Conservation (phyloP, 371 early-diverging fungal species). For the Mortierella sp. region DNA sequence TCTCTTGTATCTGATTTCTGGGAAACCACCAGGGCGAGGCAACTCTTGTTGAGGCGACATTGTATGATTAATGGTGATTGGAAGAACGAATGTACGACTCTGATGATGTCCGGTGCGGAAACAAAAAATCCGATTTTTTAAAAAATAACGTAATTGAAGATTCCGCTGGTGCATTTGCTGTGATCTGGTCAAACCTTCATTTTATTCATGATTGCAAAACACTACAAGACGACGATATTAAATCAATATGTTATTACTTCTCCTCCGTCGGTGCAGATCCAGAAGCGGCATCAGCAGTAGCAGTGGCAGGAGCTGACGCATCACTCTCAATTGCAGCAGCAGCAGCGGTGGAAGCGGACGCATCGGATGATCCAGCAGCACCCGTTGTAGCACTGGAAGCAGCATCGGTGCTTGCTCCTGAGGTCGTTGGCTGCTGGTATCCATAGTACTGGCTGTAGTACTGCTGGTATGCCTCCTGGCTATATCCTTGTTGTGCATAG, state of each 20-base stretch:
- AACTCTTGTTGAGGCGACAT: constrained; percentile 72
- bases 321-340: not conserved
- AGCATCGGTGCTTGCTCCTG: not conserved
- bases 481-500: constrained; percentile 53
- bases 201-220: no score
- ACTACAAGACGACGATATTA: no score
- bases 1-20: constrained; percentile 85
- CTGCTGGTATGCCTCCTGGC: constrained; percentile 41
- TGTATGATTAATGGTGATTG: no score
- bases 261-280: constrained; percentile 10
- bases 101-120: no score
- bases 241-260: not conserved
- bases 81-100: no score
- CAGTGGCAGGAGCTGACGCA: constrained; percentile 3
- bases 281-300: not conserved
- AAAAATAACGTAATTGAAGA: no score
- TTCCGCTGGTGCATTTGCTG: no score
- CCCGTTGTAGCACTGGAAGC: not conserved
- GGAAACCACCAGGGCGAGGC: constrained; percentile 80
- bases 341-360: constrained; percentile 1
- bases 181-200: no score
- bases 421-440: constrained; percentile 19
- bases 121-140: no score
- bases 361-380: constrained; percentile 6
- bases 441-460: constrained; percentile 53